These are phyloP conservation scores for Cyclotella baltica DNA, from an alignment of 108 stramenopile genomes.

Conservation along the genomic window DNA sequence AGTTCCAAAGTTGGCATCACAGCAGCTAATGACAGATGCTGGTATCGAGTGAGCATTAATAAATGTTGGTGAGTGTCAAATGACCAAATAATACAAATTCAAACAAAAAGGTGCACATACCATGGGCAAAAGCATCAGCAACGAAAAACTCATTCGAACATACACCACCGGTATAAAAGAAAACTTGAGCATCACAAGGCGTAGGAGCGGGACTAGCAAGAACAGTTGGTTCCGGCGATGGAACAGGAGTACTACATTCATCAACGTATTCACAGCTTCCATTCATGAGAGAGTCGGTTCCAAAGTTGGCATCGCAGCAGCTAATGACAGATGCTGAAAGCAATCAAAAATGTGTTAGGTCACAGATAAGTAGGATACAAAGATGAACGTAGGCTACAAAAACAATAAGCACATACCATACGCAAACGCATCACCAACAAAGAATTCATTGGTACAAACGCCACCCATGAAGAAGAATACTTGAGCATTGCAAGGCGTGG, in stretches of 20 bases:
- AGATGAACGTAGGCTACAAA: too few relatives aligned
- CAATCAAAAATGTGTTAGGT: background rate
- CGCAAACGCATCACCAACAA: background rate
- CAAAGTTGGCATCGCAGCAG: background rate
- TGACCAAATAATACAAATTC: background rate
- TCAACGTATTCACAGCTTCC: slow-evolving; percentile 7
- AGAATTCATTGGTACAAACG: slow-evolving; percentile 2
- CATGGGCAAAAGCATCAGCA: background rate
- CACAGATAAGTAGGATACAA: background rate
- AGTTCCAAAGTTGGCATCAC: background rate
- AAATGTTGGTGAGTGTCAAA: background rate
- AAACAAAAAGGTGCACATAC: background rate
- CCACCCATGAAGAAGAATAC: background rate
- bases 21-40: slow-evolving; percentile 1
- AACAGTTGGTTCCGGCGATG: too few relatives aligned
- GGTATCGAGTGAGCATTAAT: background rate
- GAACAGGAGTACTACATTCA: background rate
- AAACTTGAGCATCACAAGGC: slow-evolving; percentile 3
- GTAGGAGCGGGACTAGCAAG: too few relatives aligned
- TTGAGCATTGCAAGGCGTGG: slow-evolving; percentile 1
- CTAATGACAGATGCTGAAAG: background rate
- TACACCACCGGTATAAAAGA: background rate
- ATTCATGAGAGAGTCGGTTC: background rate
- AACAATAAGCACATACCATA: background rate
- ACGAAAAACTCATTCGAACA: slow-evolving; percentile 2